Percentiles rank a stretch among this genome's conserved stretches.
phyloP scores from a whole-genome alignment of 2,329 filamentous ascomycete genomes.

The Pseudocercospora pini-densiflorae region DNA sequence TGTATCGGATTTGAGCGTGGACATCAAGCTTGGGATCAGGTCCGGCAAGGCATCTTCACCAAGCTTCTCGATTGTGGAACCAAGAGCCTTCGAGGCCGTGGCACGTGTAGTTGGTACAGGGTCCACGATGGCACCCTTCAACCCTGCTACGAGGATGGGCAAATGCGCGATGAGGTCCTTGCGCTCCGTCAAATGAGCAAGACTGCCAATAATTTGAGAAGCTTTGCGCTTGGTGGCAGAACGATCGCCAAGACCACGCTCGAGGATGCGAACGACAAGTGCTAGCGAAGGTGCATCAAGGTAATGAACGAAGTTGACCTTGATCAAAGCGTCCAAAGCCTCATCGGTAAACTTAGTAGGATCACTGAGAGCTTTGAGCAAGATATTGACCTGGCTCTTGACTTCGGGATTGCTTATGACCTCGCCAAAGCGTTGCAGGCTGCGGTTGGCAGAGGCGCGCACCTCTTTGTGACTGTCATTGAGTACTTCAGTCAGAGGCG shows the following conservation, averaged over 20 bases:
- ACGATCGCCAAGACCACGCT: slow-evolving; percentile 86
- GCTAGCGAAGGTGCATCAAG: slow-evolving; percentile 96
- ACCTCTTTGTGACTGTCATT: slow-evolving; percentile 99
- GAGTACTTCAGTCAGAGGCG: slow-evolving; percentile 87
- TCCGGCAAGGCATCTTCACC: slow-evolving; percentile 96
- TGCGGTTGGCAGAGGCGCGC: slow-evolving; percentile 86
- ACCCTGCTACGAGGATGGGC: slow-evolving; percentile 86
- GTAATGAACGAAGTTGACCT: slow-evolving; percentile 98
- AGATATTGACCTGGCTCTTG: slow-evolving; percentile 85
- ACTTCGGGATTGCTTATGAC: slow-evolving; percentile 98
- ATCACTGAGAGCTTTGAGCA: slow-evolving; percentile 95
- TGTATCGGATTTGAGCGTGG: slow-evolving; percentile 95
- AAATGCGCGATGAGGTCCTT: slow-evolving; percentile 91
- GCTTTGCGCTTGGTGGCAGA: slow-evolving; percentile 97
- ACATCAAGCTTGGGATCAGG: slow-evolving; percentile 96
- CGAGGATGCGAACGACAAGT: slow-evolving; percentile 90
- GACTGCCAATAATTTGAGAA: slow-evolving; percentile 94
- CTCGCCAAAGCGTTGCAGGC: slow-evolving; percentile 95
- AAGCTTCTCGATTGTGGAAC: slow-evolving; percentile 96
- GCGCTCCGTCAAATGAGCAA: slow-evolving; percentile 94
- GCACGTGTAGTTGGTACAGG: slow-evolving; percentile 95
- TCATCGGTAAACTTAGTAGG: slow-evolving; percentile 97
- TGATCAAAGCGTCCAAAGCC: slow-evolving; percentile 90
- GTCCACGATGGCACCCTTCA: slow-evolving; percentile 88
- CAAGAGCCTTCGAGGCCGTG: slow-evolving; percentile 92